Evolutionary conservation across 768 basidiomycete genomes (phyloP).

Genomic region (Candolleomyces efflorescens): DNA sequence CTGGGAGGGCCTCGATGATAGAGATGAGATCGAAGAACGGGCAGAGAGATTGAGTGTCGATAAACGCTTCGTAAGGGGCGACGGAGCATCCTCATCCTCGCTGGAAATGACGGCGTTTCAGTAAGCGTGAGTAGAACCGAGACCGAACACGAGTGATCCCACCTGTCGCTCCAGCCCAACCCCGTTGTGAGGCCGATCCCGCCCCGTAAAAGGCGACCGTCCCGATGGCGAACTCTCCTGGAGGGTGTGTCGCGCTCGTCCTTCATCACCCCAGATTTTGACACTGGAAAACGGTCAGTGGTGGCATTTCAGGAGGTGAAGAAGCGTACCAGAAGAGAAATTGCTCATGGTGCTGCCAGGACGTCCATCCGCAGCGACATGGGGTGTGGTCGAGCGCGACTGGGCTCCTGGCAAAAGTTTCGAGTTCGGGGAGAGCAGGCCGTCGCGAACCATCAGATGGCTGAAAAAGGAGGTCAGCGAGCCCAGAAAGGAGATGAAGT

Average conservation of each 20-base stretch:
- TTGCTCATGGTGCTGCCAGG: slow-evolving; percentile 27
- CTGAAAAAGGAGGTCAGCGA: slow-evolving; percentile 25
- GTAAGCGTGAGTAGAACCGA: background rate
- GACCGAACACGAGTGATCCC: background rate
- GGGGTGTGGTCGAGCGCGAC: slow-evolving; percentile 18
- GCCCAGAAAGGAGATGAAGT: slow-evolving; percentile 7
- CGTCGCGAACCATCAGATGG: slow-evolving; percentile 62
- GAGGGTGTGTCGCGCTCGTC: slow-evolving; percentile 55
- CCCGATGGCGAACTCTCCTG: slow-evolving; percentile 56
- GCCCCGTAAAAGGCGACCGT: slow-evolving; percentile 52
- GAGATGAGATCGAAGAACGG: slow-evolving; percentile 41
- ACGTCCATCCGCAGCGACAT: slow-evolving; percentile 16
- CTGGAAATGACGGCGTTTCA: slow-evolving; percentile 25
- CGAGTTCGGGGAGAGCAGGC: slow-evolving; percentile 62
- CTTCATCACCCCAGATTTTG: slow-evolving; percentile 40
- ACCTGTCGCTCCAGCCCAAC: slow-evolving; percentile 75
- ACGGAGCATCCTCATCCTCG: slow-evolving; percentile 73
- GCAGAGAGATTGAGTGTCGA: slow-evolving; percentile 51
- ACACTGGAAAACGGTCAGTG: slow-evolving; percentile 16
- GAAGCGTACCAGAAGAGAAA: slow-evolving; percentile 26
- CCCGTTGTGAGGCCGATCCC: slow-evolving; percentile 71
- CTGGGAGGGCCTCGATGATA: slow-evolving; percentile 11
- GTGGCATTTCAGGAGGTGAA: background rate
- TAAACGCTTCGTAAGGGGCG: slow-evolving; percentile 57
- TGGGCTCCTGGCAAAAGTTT: slow-evolving; percentile 45